Evolutionary conservation across 192 early-diverging fungal genomes (phyloP).

Genomic region (Coemansia guatemalensis): DNA sequence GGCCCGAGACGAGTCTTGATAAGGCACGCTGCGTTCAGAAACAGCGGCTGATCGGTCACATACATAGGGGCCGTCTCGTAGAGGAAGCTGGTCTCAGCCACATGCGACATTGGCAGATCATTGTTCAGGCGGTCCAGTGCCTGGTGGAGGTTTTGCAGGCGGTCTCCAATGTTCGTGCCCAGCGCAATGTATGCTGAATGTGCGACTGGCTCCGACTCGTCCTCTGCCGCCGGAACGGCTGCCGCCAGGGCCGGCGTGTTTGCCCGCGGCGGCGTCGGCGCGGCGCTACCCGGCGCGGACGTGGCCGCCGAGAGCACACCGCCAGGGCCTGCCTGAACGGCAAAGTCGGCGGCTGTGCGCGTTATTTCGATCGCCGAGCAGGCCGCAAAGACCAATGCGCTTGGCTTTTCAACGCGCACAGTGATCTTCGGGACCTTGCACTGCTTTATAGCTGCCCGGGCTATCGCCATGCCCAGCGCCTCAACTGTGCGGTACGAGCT

Average conservation of each 20-base stretch:
- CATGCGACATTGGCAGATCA: constrained; percentile 32
- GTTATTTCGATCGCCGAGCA: constrained; percentile 91
- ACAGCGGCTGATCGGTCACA: constrained; percentile 83
- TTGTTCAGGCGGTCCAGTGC: constrained; percentile 59
- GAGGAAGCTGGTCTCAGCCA: constrained; percentile 92
- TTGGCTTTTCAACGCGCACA: constrained; percentile 92
- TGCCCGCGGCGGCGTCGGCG: constrained; percentile 13
- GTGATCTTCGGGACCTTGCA: constrained; percentile 88
- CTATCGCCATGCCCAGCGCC: constrained; percentile 82
- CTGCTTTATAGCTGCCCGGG: constrained; percentile 70
- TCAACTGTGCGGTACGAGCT: constrained; percentile 95
- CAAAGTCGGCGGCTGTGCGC: constrained; percentile 59
- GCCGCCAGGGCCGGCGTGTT: constrained; percentile 14
- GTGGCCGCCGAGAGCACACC: constrained; percentile 1
- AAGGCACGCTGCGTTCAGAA: constrained; percentile 88
- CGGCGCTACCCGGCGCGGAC: constrained; percentile 11
- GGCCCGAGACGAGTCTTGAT: constrained; percentile 80
- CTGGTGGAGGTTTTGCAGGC: constrained; percentile 71
- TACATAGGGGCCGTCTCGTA: constrained; percentile 99
- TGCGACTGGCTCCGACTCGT: constrained; percentile 1
- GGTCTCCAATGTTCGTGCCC: constrained; percentile 90
- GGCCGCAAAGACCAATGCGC: constrained; percentile 87
- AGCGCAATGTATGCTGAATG: constrained; percentile 74
- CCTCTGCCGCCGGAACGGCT: neutral
- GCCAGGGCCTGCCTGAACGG: constrained; percentile 7